Evolutionary conservation across 805 yeast species (phyloP).

Genomic region (Debaryomyces prosopidis): DNA sequence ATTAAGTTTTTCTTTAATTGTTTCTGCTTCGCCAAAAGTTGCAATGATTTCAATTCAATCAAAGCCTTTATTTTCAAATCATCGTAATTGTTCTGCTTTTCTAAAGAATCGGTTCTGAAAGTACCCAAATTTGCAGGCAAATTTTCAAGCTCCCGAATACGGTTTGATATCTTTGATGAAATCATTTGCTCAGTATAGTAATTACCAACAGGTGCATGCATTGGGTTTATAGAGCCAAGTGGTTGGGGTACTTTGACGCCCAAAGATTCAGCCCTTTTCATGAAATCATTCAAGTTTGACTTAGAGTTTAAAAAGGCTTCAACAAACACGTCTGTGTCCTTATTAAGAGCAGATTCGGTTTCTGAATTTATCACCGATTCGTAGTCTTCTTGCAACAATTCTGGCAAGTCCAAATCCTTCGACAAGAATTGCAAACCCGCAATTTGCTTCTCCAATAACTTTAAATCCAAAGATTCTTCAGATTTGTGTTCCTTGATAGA

Average conservation of each 20-base stretch:
- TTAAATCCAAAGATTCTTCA: conserved; percentile 35
- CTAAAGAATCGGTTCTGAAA: conserved; percentile 35
- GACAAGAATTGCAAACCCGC: conserved; percentile 64
- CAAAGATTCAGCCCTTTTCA: conserved; percentile 37
- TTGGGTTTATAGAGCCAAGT: conserved; percentile 26
- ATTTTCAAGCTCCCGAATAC: conserved; percentile 61
- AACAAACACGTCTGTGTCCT: conserved; percentile 6
- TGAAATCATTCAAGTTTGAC: conserved; percentile 15
- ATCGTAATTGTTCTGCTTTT: conserved; percentile 38
- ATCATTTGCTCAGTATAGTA: conserved; percentile 53
- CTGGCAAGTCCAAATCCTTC: conserved; percentile 66
- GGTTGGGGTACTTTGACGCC: conserved; percentile 36
- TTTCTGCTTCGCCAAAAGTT: conserved; percentile 68
- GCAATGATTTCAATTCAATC: conserved; percentile 68
- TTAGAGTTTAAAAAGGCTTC: conserved; percentile 1
- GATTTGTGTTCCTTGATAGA: conserved; percentile 15
- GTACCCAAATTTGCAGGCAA: conserved; percentile 74
- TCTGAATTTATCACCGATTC: conserved; percentile 11
- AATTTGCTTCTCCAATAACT: conserved; percentile 56
- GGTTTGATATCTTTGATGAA: conserved; percentile 51
- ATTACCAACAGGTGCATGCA: conserved; percentile 49
- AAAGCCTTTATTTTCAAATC: conserved; percentile 63
- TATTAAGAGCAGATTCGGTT: conserved; percentile 3
- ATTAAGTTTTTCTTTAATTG: conserved; percentile 62
- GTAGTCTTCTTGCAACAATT: conserved; percentile 42